Percentiles rank a stretch among this genome's conserved stretches.
Evolutionary conservation across 2,329 filamentous ascomycete species (phyloP).

Genomic region (Cytospora chrysosperma): DNA sequence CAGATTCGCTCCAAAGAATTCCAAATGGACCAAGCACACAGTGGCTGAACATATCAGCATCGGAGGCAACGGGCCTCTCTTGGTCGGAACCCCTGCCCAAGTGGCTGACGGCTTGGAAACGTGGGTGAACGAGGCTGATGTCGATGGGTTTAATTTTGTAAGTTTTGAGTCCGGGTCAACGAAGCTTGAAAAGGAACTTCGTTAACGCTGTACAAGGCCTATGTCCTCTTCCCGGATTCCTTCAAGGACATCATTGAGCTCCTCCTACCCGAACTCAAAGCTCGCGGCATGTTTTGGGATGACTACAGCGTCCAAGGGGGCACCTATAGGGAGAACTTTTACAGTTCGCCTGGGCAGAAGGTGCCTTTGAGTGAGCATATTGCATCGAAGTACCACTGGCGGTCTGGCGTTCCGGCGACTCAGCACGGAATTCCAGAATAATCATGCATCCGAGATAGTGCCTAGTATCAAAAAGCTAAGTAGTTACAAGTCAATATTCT

Average conservation of each 20-base stretch:
- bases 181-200: not conserved
- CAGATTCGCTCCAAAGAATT: slow-evolving; percentile 19
- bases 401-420: slow-evolving; percentile 32
- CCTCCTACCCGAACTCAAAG: slow-evolving; percentile 60
- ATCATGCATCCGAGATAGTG: not conserved
- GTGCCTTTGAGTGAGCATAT: slow-evolving; percentile 40
- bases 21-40: slow-evolving; percentile 71
- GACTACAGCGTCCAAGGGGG: slow-evolving; percentile 44
- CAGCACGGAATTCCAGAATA: slow-evolving; percentile 31
- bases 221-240: slow-evolving; percentile 50
- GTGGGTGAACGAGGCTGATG: slow-evolving; percentile 67
- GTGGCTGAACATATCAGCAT: slow-evolving; percentile 67
- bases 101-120: slow-evolving; percentile 67
- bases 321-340: slow-evolving; percentile 45
- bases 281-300: slow-evolving; percentile 56
- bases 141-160: slow-evolving; percentile 73
- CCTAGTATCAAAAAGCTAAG: too few species aligned
- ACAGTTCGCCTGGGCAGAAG: slow-evolving; percentile 35
- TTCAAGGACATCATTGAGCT: slow-evolving; percentile 67
- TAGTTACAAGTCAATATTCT: not conserved
- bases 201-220: slow-evolving; percentile 38
- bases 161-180: not conserved
- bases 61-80: slow-evolving; percentile 63
- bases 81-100: slow-evolving; percentile 62
- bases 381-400: slow-evolving; percentile 41